Evolutionary conservation across 2,329 filamentous ascomycete species (phyloP).

Genomic region (Diaporthe sp.): DNA sequence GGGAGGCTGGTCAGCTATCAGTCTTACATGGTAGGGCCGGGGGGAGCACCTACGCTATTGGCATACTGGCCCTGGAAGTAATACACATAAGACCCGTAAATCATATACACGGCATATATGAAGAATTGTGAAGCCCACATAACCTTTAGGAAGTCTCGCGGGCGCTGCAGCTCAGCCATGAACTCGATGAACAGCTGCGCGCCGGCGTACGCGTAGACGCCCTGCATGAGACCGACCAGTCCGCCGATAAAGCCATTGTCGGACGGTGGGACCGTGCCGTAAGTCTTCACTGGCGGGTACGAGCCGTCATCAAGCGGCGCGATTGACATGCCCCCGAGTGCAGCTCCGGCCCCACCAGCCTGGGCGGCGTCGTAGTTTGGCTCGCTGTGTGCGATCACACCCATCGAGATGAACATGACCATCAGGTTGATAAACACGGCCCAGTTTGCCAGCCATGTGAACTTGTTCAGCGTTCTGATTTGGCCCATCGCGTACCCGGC

Average conservation of each 20-base stretch:
- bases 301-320: constrained; percentile 50
- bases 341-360: constrained; percentile 47
- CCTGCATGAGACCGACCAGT: constrained; percentile 64
- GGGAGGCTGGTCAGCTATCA: constrained; percentile 44
- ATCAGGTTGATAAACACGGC: constrained; percentile 68
- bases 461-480: constrained; percentile 65
- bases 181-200: constrained; percentile 69
- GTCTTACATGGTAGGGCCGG: background rate
- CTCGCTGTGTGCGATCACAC: constrained; percentile 60
- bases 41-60: constrained; percentile 29
- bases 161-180: constrained; percentile 62
- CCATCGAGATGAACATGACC: constrained; percentile 68
- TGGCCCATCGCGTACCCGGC: constrained; percentile 66
- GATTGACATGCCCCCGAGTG: constrained; percentile 46
- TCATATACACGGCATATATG: constrained; percentile 55
- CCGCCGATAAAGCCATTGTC: constrained; percentile 58
- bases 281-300: constrained; percentile 53
- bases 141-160: constrained; percentile 57
- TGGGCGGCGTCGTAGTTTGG: constrained; percentile 59
- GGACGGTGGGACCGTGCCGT: constrained; percentile 55
- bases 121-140: constrained; percentile 55
- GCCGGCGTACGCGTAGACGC: constrained; percentile 69
- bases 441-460: constrained; percentile 67
- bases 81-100: constrained; percentile 57
- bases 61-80: constrained; percentile 61